Evolutionary conservation across 805 yeast genomes (phyloP), one percentile per base, ranked within the genome.

Genomic region (Priceomyces fermenticarens): DNA sequence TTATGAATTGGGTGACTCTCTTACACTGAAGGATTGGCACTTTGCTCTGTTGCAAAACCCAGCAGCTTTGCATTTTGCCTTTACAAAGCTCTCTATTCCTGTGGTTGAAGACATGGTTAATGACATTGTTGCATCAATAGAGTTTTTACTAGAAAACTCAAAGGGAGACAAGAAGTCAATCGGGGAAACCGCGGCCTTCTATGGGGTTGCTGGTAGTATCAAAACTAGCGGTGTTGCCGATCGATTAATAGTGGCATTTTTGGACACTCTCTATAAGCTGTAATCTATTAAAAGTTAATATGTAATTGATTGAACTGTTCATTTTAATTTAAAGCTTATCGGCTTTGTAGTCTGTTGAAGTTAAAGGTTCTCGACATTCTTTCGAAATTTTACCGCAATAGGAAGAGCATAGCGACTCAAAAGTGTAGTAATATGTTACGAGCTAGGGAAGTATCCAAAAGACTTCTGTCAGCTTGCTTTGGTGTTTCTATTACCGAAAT

Each of bases 131-230:
- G 54, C 57, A 9, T 76, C 71, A 27, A 57, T 78, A 42, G 60
- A 63, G 28, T 50, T 47, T 7, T 45, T 45, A 7, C 47, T 57
- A 10, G 70, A 70, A 8, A 20, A 30, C 11, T 6, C 33, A 7
- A 44, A 29, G 4, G 44, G 38, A 4, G 76, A 79, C 14, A 48
- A 52, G 26, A 50, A 45, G 3, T 49, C 52, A 2, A 44, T 53
- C 10, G 60, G 78, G 30, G 88, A 85, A 43, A 88, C 96, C 1
- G 93, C 96, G 11, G 96, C 93, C 3, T 58, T 91, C 34, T 91
- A 91, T 55, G 99, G 99, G 50, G 95, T 91, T 35, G 98, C 98
- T 2, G 97, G 97, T 6, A 86, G 93, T 54, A 79, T 93, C 15
- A 70, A 77, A 42, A 88, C 97, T 0, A 76, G 81, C 0, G 93